phyloP scores from a whole-genome alignment of 1,284 basidiomycete species.

The Cryptococcus sp. region DNA sequence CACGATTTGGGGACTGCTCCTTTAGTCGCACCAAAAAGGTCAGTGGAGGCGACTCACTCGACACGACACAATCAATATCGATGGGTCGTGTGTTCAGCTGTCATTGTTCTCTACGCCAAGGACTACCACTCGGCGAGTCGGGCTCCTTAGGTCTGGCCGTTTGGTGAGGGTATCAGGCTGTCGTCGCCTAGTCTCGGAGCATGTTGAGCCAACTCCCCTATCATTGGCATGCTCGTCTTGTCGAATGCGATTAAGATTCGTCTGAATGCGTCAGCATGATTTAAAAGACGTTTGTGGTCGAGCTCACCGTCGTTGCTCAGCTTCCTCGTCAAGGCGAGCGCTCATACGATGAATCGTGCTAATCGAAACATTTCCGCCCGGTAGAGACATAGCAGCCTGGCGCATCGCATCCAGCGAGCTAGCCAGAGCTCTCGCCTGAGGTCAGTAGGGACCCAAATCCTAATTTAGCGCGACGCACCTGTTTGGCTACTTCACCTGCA shows the following conservation, averaged over 20 bases:
- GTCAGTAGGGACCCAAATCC: background rate
- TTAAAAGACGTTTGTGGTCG: background rate
- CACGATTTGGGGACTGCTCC: too few species aligned
- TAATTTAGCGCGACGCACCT: background rate
- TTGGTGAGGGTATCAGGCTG: slow-evolving; percentile 4
- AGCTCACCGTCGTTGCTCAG: slow-evolving; percentile 6
- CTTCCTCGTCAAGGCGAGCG: background rate
- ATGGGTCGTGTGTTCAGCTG: too few species aligned
- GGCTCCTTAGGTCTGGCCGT: too few species aligned
- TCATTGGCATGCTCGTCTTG: background rate
- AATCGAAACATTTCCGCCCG: background rate
- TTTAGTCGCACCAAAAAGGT: too few species aligned
- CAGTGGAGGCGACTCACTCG: too few species aligned
- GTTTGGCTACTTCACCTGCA: background rate
- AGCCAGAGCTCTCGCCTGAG: slow-evolving; percentile 4
- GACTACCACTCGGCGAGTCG: too few species aligned
- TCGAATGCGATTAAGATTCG: background rate
- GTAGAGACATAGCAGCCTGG: slow-evolving; percentile 1
- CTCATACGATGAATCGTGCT: background rate
- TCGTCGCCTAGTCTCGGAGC: background rate
- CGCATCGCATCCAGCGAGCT: slow-evolving; percentile 1
- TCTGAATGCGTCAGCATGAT: background rate
- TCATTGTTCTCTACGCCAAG: too few species aligned
- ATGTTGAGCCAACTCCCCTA: background rate
- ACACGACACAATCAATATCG: too few species aligned